phyloP scores from a whole-genome alignment of 2,329 filamentous ascomycete genomes.

The Botrytis deweyae region DNA sequence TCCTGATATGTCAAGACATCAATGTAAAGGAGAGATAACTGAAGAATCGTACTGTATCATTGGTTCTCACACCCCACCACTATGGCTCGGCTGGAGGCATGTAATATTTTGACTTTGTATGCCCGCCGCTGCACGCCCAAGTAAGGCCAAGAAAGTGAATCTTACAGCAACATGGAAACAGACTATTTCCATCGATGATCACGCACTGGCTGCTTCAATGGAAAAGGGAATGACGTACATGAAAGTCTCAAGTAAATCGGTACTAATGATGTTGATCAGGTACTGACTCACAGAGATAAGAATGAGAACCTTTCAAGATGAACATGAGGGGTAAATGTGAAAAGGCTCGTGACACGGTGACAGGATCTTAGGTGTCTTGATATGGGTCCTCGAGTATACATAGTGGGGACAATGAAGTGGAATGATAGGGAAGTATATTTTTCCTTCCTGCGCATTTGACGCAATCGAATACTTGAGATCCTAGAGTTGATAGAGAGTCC shows the following conservation, averaged over 20 bases:
- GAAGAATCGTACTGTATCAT: neutral
- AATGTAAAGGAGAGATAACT: neutral
- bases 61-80: neutral
- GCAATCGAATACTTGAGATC: slow-evolving; percentile 11
- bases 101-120: neutral
- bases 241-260: neutral
- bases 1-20: neutral
- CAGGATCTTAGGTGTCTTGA: neutral
- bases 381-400: neutral
- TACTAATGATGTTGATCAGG: slow-evolving; percentile 6
- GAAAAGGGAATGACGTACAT: slow-evolving; percentile 1
- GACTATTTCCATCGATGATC: neutral
- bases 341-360: slow-evolving; percentile 1
- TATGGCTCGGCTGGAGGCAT: neutral
- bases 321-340: slow-evolving; percentile 17
- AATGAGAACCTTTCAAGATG: neutral
- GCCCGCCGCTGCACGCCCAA: neutral
- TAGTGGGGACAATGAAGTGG: neutral
- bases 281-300: neutral
- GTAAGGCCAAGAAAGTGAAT: neutral
- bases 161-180: neutral
- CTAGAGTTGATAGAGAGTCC: slow-evolving; percentile 1
- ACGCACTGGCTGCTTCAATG: neutral
- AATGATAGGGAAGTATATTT: neutral
- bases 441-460: slow-evolving; percentile 15